Percentiles rank a stretch among this genome's conserved stretches.
Evolutionary conservation across 257 asterid species (phyloP).

Genomic region (Fraxinus excelsior): DNA sequence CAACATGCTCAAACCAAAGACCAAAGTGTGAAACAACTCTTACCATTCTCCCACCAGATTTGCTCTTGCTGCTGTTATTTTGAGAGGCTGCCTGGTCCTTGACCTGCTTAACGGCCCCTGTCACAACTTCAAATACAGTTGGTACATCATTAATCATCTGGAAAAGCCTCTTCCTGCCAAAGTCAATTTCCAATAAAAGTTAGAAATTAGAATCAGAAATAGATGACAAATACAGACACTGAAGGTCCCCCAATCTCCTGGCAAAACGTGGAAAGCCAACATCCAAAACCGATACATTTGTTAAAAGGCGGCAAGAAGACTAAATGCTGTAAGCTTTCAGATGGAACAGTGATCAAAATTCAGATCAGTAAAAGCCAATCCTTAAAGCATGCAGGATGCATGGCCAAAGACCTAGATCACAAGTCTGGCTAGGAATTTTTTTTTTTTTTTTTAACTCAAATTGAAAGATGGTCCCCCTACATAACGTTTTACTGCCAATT

Average conservation of each 20-base stretch:
- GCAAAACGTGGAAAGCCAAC: background rate
- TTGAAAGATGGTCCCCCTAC: background rate
- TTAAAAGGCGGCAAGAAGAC: background rate
- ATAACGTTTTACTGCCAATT: background rate
- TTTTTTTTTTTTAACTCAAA: background rate
- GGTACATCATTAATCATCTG: slow-evolving; percentile 77
- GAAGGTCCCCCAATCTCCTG: background rate
- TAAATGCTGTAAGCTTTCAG: background rate
- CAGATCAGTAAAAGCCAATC: background rate
- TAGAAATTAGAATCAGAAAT: background rate
- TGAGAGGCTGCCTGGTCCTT: slow-evolving; percentile 39
- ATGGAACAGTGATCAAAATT: background rate
- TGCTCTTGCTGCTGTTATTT: slow-evolving; percentile 60
- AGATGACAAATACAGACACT: background rate
- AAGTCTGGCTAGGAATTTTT: background rate
- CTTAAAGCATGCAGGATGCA: background rate
- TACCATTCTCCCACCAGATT: slow-evolving; percentile 48
- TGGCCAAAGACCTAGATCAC: background rate
- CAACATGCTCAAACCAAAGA: background rate
- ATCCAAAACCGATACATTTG: background rate
- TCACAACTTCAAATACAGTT: slow-evolving; percentile 67
- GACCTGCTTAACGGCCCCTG: slow-evolving; percentile 47
- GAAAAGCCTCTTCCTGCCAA: slow-evolving; percentile 70
- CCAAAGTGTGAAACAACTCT: background rate
- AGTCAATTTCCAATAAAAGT: slow-evolving; percentile 16